Conservation (phyloP, 805 yeast species). For the Cyberlindnera mycetangii region DNA sequence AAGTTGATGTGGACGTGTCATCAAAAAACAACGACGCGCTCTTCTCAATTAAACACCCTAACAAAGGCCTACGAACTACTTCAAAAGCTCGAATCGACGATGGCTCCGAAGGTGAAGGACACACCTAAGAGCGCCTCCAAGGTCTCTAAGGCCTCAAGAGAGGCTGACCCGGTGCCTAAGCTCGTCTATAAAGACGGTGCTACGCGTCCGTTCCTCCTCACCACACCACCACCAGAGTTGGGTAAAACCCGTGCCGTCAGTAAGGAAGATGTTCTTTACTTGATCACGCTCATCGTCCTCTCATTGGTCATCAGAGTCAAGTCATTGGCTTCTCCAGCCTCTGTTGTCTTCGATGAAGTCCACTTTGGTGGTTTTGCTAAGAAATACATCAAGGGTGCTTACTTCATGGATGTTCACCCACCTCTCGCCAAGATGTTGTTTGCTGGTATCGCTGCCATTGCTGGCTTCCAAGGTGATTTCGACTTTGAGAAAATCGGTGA, state of each 20-base stretch:
- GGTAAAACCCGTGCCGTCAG: constrained; percentile 39
- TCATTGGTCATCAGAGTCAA: constrained; percentile 60
- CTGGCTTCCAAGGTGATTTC: constrained; percentile 73
- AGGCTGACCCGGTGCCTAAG: constrained; percentile 40
- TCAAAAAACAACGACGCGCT: constrained; percentile 11
- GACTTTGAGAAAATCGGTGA: constrained; percentile 66
- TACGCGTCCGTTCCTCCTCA: constrained; percentile 50
- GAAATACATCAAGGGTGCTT: constrained; percentile 64
- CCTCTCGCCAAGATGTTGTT: constrained; percentile 75
- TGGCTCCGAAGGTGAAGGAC: constrained; percentile 20
- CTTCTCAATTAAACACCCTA: not conserved
- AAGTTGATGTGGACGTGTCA: constrained; percentile 13
- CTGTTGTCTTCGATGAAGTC: constrained; percentile 90
- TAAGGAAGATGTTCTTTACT: constrained; percentile 36
- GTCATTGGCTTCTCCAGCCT: constrained; percentile 62
- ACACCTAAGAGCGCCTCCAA: not conserved
- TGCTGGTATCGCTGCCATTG: constrained; percentile 65
- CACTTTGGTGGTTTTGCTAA: constrained; percentile 97
- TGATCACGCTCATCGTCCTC: constrained; percentile 43
- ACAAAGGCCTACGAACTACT: not conserved
- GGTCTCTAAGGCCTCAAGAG: constrained; percentile 2
- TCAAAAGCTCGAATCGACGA: constrained; percentile 1
- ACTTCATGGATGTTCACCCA: constrained; percentile 76
- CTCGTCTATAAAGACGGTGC: constrained; percentile 48
- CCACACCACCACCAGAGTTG: constrained; percentile 45